Evolutionary conservation across 148 eudicot species (phyloP), one percentile per base, ranked within the genome.

Genomic region (Chenopodium quinoa): DNA sequence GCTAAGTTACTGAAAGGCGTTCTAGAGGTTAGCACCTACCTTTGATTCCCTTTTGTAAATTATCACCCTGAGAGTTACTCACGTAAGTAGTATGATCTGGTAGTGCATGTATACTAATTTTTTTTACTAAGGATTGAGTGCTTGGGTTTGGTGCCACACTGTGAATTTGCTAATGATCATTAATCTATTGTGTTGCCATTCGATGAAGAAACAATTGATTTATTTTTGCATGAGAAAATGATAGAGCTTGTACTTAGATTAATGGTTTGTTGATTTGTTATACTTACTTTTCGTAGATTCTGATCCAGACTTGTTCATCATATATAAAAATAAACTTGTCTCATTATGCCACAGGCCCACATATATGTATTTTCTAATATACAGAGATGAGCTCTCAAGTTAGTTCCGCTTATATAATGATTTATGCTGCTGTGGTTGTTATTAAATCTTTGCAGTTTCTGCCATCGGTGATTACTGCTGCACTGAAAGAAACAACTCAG

Each of bases 361-460:
- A 34, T 14, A 14, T 79, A 67, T 14, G 0, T 68, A 22, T 31
- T 74, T 40, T 31, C 62, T 75, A 27, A 75, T 16, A 69, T 23
- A 73, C 58, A 9, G 56, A 9, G 47, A 14, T 66, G 7, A 66
- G 4, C 14, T 56, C 20, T 56, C 62, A 14, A 17, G 16, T 56
- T 19, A 16, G 0, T 9, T 56, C 16, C 16, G 1, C 20, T 17
- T 56, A 52, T 17, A 3, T 56, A 56, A 56, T 17, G 20, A 17
- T 66, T 14, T 66, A 66, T 66, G 11, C 3, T 10, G 70, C 17
- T 82, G 62, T 77, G 62, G 47, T 94, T 84, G 83, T 94, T 31
- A 94, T 94, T 83, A 97, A 91, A 85, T 91, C 97, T 83, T 96
- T 97, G 81, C 95, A 92, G 80, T 82, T 89, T 84, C 82, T 94